Conservation (phyloP, 176 grass and related monocot species). For the Poa pratensis region DNA sequence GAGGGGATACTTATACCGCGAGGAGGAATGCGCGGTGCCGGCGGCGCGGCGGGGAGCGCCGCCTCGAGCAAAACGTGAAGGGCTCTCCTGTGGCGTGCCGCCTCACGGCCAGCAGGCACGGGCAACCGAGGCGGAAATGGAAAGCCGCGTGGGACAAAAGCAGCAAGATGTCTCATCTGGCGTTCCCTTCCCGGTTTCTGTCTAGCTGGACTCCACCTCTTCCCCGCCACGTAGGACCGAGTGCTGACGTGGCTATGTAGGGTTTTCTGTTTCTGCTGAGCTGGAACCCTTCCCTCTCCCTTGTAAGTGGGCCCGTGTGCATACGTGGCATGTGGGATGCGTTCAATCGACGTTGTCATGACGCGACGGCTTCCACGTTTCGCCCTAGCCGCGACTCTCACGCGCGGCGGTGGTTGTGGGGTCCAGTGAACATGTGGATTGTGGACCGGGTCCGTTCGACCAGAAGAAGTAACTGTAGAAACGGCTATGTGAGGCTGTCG, state of each 20-base stretch:
- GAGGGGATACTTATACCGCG: not conserved
- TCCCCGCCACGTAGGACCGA: not conserved
- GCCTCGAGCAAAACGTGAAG: constrained; percentile 32
- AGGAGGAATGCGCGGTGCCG: not conserved
- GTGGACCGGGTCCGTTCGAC: not conserved
- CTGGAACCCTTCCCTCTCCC: not conserved
- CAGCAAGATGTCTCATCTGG: not conserved
- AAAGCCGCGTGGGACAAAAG: constrained; percentile 34
- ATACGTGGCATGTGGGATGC: not conserved
- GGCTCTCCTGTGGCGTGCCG: not conserved
- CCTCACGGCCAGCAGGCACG: not conserved
- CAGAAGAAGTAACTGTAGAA: too few species aligned
- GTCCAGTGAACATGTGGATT: not conserved
- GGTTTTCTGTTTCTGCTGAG: not conserved
- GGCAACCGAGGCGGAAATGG: constrained; percentile 16
- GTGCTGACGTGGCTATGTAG: not conserved
- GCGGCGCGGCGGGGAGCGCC: constrained; percentile 2
- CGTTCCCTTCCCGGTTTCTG: not conserved
- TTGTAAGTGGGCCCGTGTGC: not conserved
- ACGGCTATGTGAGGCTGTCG: too few species aligned
- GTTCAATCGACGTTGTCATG: not conserved
- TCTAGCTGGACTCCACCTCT: not conserved
- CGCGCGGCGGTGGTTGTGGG: not conserved
- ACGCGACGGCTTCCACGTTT: not conserved
- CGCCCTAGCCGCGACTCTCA: not conserved